These are phyloP conservation scores for Stephanodiscus triporus DNA, from an alignment of 108 stramenopile species.

Conservation along the genomic window DNA sequence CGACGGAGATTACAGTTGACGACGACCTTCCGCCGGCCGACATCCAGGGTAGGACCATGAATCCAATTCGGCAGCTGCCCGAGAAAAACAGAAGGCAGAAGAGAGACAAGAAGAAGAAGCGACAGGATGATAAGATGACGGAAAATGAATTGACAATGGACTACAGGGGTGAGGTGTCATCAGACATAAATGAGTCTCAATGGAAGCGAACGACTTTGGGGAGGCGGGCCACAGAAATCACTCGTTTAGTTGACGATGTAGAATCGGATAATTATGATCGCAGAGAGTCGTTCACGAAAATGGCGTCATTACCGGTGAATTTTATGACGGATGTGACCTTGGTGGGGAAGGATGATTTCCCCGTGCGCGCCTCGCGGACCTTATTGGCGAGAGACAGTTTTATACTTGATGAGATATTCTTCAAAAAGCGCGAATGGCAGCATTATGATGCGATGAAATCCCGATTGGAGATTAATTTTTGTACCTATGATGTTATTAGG, in stretches of 20 bases:
- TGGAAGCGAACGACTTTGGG: not conserved
- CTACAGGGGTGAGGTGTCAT: not conserved
- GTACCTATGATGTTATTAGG: constrained; percentile 37
- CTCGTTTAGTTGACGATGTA: too few species aligned
- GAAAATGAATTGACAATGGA: not conserved
- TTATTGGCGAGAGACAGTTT: constrained; percentile 52
- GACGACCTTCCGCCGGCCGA: not conserved
- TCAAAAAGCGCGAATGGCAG: constrained; percentile 27
- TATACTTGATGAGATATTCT: constrained; percentile 59
- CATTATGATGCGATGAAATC: constrained; percentile 12
- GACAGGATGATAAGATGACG: not conserved
- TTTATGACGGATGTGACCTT: constrained; percentile 56
- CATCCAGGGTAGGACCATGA: not conserved
- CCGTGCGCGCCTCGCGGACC: constrained; percentile 53
- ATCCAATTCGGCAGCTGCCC: not conserved
- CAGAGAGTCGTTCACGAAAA: not conserved
- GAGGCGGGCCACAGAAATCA: not conserved
- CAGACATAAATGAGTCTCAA: not conserved
- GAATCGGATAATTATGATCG: too few species aligned
- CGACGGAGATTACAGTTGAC: not conserved
- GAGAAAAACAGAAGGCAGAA: not conserved
- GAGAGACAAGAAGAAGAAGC: not conserved
- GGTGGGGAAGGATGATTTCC: constrained; percentile 44
- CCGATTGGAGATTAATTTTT: constrained; percentile 37
- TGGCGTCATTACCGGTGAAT: not conserved